A percentile compares a stretch with the other conserved stretches of the same genome.
phyloP scores from a whole-genome alignment of 2,329 filamentous ascomycete species.

The Diaporthe citrichinensis region DNA sequence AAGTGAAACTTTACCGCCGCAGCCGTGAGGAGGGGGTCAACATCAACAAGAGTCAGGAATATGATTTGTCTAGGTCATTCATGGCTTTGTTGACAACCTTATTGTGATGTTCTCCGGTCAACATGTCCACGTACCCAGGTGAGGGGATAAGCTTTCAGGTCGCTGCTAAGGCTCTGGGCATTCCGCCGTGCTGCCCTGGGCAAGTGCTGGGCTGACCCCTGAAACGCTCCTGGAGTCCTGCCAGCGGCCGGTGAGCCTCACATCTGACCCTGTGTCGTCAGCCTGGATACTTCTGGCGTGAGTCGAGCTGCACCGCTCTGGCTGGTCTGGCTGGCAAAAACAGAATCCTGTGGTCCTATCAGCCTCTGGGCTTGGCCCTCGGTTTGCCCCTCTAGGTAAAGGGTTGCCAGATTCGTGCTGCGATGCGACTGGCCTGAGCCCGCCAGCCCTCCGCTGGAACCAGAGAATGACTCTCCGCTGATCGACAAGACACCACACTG shows the following conservation, averaged over 20 bases:
- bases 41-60: background rate
- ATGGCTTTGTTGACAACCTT: conserved; percentile 14
- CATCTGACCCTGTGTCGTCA: conserved; percentile 16
- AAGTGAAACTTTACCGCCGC: background rate
- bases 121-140: background rate
- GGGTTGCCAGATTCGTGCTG: background rate
- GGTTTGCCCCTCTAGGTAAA: conserved; percentile 23
- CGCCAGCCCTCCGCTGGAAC: conserved; percentile 12
- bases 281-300: conserved; percentile 20
- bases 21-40: background rate
- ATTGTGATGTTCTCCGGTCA: conserved; percentile 1
- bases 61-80: background rate
- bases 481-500: conserved; percentile 16
- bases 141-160: background rate
- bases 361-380: conserved; percentile 15
- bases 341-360: conserved; percentile 18
- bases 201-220: conserved; percentile 13
- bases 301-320: conserved; percentile 11
- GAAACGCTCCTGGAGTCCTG: conserved; percentile 20
- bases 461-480: conserved; percentile 30
- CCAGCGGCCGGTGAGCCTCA: conserved; percentile 16
- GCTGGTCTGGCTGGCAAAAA: background rate
- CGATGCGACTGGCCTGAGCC: conserved; percentile 23
- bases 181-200: conserved; percentile 19
- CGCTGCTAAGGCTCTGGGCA: conserved; percentile 1